Percentiles rank a stretch among this genome's conserved stretches.
phyloP scores from a whole-genome alignment of 345 rosid genomes.

The Pugionium cornutum region DNA sequence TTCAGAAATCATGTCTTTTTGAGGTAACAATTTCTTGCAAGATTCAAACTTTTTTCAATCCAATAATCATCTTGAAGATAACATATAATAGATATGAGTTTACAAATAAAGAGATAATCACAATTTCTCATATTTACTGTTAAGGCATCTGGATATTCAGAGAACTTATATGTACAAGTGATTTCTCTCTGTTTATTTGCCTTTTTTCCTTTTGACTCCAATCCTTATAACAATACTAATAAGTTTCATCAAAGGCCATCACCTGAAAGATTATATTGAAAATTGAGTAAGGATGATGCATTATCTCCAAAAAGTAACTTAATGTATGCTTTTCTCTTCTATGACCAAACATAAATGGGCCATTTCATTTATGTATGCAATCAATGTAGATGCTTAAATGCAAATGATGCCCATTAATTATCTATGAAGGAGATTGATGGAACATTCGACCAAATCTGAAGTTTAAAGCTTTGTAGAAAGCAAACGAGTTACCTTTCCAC shows the following conservation, averaged over 20 bases:
- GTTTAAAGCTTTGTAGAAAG: background rate
- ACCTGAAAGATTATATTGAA: background rate
- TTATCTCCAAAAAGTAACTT: background rate
- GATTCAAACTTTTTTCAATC: too few relatives aligned
- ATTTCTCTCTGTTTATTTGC: background rate
- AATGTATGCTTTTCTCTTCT: background rate
- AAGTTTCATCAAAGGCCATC: background rate
- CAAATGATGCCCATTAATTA: background rate
- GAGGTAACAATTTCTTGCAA: too few relatives aligned
- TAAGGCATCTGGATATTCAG: background rate
- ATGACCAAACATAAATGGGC: too few relatives aligned
- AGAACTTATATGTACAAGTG: background rate
- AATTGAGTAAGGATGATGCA: background rate
- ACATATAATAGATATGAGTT: background rate
- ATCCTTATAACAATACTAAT: background rate
- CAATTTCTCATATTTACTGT: background rate
- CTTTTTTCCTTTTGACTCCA: too few relatives aligned
- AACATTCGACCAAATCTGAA: constrained; percentile 5
- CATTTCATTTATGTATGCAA: too few relatives aligned
- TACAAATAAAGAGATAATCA: background rate
- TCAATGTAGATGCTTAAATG: too few relatives aligned
- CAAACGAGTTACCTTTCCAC: constrained; percentile 77
- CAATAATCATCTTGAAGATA: background rate
- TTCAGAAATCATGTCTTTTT: too few relatives aligned
- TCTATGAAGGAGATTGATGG: constrained; percentile 26